Evolutionary conservation across 257 asterid genomes (phyloP).

Genomic region (Rubia yunnanensis): DNA sequence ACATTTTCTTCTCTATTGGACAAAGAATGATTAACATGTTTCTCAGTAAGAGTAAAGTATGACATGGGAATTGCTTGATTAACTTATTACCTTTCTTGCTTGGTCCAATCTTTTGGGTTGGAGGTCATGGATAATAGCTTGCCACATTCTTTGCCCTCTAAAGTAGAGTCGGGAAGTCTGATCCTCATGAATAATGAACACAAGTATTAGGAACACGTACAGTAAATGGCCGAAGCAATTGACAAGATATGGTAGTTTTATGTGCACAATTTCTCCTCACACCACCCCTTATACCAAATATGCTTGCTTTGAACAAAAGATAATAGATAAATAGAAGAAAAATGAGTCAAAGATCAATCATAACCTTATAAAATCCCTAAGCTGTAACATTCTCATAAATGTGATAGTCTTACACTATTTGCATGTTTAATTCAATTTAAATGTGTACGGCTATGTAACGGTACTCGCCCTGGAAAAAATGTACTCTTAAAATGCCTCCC

Average conservation of each 20-base stretch:
- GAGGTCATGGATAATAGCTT: conserved; percentile 69
- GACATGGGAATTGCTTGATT: not conserved
- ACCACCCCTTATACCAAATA: no score
- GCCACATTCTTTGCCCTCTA: conserved; percentile 95
- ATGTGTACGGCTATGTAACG: no score
- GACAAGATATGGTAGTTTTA: not conserved
- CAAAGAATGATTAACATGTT: not conserved
- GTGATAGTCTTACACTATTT: no score
- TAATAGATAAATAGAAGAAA: no score
- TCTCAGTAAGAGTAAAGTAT: not conserved
- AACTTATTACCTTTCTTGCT: conserved; percentile 52
- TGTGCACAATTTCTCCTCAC: no score
- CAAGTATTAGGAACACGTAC: not conserved
- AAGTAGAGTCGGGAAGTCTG: conserved; percentile 83
- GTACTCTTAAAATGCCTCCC: no score
- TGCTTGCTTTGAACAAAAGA: no score
- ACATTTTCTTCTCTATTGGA: not conserved
- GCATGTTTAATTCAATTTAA: no score
- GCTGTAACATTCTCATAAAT: no score
- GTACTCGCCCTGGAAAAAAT: no score
- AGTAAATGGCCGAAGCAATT: not conserved
- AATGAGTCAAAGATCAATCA: no score
- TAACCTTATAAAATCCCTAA: no score
- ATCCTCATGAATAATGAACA: conserved; percentile 27
- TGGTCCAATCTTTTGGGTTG: conserved; percentile 71